Evolutionary conservation across 768 basidiomycete species (phyloP).

Genomic region (Lepiota brunneoincarnata): DNA sequence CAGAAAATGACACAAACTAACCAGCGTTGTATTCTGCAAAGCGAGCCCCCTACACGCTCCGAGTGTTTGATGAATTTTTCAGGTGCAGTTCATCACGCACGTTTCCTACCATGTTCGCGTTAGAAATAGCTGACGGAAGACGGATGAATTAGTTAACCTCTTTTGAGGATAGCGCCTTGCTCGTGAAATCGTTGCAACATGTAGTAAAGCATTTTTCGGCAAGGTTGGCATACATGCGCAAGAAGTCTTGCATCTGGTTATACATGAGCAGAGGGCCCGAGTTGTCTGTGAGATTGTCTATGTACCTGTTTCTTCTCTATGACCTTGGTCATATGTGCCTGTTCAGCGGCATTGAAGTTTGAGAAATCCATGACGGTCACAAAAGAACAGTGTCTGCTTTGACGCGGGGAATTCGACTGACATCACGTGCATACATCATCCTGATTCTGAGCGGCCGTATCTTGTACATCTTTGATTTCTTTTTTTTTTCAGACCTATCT

Average conservation of each 20-base stretch:
- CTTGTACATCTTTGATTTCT: too few species aligned
- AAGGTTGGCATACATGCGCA: constrained; percentile 90
- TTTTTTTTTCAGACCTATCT: neutral
- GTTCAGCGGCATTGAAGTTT: constrained; percentile 83
- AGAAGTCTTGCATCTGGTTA: constrained; percentile 94
- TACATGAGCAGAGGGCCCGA: constrained; percentile 3
- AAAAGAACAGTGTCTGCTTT: constrained; percentile 7
- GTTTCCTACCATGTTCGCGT: constrained; percentile 53
- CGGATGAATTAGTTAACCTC: constrained; percentile 54
- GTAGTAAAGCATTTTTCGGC: constrained; percentile 95
- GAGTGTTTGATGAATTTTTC: constrained; percentile 99
- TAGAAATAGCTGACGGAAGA: neutral
- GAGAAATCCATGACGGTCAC: constrained; percentile 80
- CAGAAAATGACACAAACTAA: constrained; percentile 34
- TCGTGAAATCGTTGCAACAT: constrained; percentile 96
- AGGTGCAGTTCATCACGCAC: constrained; percentile 89
- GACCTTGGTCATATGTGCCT: constrained; percentile 92
- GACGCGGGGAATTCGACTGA: neutral
- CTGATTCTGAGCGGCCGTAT: too few species aligned
- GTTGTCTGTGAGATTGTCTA: constrained; percentile 12
- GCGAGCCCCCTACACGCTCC: constrained; percentile 85
- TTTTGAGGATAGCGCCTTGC: constrained; percentile 89
- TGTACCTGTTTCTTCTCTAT: constrained; percentile 98
- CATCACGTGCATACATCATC: constrained; percentile 26
- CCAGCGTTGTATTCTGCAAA: constrained; percentile 93